Evolutionary conservation across 805 yeast genomes (phyloP).

Genomic region (Lipomyces japonicus): DNA sequence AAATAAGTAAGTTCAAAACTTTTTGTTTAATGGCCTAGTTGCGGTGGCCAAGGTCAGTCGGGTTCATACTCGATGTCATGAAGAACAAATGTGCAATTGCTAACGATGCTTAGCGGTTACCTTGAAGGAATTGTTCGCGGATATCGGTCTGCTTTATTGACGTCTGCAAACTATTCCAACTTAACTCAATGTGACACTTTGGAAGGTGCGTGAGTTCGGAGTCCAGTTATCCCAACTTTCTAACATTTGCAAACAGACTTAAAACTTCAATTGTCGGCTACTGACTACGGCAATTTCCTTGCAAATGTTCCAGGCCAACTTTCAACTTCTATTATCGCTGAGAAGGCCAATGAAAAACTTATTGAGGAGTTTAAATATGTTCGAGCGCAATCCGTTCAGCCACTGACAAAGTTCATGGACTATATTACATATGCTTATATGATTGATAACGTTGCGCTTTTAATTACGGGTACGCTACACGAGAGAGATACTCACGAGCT

Average conservation of each 20-base stretch:
- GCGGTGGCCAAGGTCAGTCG: too few species aligned
- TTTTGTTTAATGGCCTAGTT: too few species aligned
- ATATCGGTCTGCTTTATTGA: constrained; percentile 76
- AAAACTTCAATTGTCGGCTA: constrained; percentile 87
- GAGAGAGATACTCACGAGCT: constrained; percentile 89
- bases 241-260: constrained; percentile 48
- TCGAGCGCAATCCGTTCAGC: constrained; percentile 77
- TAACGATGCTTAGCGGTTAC: constrained; percentile 61
- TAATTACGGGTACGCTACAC: constrained; percentile 96
- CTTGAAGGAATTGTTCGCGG: constrained; percentile 95
- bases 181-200: constrained; percentile 92
- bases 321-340: constrained; percentile 82
- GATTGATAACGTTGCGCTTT: constrained; percentile 94
- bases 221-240: not conserved
- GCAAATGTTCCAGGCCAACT: constrained; percentile 78
- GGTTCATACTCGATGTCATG: too few species aligned
- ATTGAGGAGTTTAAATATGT: constrained; percentile 82
- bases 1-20: constrained; percentile 48
- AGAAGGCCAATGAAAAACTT: constrained; percentile 66
- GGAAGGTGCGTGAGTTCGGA: constrained; percentile 44
- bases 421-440: constrained; percentile 92
- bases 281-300: constrained; percentile 91
- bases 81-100: too few species aligned
- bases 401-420: constrained; percentile 78
- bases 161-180: constrained; percentile 78